Percentiles rank a stretch among this genome's conserved stretches.
Evolutionary conservation across 208 protist species (phyloP).

Genomic region (Leishmania gerbilli): DNA sequence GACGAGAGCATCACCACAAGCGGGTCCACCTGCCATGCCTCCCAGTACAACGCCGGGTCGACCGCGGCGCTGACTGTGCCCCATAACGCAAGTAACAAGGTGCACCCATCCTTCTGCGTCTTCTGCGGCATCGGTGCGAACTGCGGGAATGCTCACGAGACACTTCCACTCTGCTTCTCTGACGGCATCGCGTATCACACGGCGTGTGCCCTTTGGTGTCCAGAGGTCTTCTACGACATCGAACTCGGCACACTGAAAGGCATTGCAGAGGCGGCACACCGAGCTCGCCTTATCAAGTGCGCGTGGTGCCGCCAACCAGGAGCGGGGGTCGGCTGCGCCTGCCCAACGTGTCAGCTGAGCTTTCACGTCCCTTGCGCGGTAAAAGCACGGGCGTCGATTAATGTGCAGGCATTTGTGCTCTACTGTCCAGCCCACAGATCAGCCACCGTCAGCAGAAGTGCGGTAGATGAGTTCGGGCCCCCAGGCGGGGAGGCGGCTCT

Average conservation of each 20-base stretch:
- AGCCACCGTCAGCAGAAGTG: neutral
- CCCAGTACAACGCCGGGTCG: neutral
- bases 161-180: neutral
- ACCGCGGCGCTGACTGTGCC: neutral
- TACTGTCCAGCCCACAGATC: conserved; percentile 24
- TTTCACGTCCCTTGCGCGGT: conserved; percentile 72
- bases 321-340: conserved; percentile 50
- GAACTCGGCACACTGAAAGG: conserved; percentile 21
- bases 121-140: conserved; percentile 5
- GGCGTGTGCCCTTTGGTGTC: conserved; percentile 73
- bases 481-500: neutral
- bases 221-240: conserved; percentile 75
- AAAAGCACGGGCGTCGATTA: conserved; percentile 17
- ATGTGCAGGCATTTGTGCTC: conserved; percentile 22
- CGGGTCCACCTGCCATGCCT: neutral
- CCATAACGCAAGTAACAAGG: neutral
- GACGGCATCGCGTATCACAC: conserved; percentile 45
- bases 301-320: conserved; percentile 48
- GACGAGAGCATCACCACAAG: neutral
- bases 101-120: conserved; percentile 1
- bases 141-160: neutral
- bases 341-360: conserved; percentile 40
- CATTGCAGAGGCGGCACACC: conserved; percentile 33
- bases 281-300: conserved; percentile 47
- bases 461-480: neutral